Evolutionary conservation across 129 eudicot species (phyloP).

Genomic region (Pittosporum tobira): DNA sequence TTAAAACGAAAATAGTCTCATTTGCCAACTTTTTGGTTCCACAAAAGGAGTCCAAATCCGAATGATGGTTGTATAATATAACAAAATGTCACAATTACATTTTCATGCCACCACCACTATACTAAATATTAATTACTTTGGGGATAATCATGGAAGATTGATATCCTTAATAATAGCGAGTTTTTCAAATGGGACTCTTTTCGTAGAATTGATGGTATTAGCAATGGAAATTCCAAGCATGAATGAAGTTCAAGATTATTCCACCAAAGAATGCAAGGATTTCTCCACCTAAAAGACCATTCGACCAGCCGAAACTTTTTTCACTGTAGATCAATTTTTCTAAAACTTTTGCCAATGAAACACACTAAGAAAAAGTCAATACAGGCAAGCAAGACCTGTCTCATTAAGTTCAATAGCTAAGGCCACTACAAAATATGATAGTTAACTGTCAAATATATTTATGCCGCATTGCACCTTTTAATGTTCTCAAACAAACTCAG

Average conservation of each 20-base stretch:
- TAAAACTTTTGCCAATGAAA: conserved; percentile 1
- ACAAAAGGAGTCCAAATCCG: neutral
- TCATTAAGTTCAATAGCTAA: neutral
- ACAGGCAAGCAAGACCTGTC: neutral
- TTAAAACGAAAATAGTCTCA: neutral
- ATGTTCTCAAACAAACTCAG: neutral
- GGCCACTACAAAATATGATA: neutral
- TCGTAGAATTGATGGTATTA: too few relatives aligned
- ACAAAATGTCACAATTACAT: too few relatives aligned
- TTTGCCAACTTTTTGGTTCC: neutral
- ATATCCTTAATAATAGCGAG: too few relatives aligned
- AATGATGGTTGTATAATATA: neutral
- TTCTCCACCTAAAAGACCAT: neutral
- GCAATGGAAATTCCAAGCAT: neutral
- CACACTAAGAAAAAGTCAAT: neutral
- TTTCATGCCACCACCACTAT: too few relatives aligned
- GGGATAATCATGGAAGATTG: too few relatives aligned
- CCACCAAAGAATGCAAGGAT: neutral
- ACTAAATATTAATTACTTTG: too few relatives aligned
- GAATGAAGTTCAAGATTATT: neutral
- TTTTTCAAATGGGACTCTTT: too few relatives aligned
- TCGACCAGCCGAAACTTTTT: neutral
- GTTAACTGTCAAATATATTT: neutral
- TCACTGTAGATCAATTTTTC: neutral
- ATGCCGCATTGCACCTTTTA: neutral